Conservation (phyloP, 2,329 filamentous ascomycete species). For the Xylariaceae sp. region DNA sequence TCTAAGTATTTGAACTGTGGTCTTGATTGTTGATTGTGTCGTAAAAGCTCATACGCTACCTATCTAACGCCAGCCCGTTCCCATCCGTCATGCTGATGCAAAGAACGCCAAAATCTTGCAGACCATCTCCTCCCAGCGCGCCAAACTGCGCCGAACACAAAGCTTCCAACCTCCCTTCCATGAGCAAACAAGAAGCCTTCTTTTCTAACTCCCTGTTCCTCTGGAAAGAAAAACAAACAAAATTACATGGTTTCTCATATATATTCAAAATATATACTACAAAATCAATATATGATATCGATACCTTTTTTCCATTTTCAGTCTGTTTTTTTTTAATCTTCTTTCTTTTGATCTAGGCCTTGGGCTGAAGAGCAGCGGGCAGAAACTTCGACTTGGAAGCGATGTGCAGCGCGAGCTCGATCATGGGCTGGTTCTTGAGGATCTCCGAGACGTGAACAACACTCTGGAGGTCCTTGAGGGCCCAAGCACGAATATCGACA, state of each 20-base stretch:
- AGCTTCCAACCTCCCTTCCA: neutral
- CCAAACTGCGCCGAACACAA: neutral
- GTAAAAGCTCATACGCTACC: conserved; percentile 6
- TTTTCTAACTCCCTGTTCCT: too few relatives aligned
- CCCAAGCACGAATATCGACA: conserved; percentile 28
- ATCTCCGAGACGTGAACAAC: conserved; percentile 28
- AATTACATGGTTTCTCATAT: neutral
- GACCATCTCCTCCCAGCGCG: neutral
- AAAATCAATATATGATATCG: neutral
- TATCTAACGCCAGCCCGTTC: conserved; percentile 10
- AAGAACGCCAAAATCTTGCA: neutral
- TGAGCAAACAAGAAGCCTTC: too few relatives aligned
- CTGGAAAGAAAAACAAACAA: too few relatives aligned
- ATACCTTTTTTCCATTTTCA: neutral
- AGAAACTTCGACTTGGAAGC: conserved; percentile 28
- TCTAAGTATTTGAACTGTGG: conserved; percentile 18
- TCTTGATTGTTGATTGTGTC: conserved; percentile 10
- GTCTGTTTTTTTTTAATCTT: too few relatives aligned
- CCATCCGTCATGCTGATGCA: conserved; percentile 10
- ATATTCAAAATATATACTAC: neutral
- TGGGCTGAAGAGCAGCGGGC: conserved; percentile 21
- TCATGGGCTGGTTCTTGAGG: conserved; percentile 26
- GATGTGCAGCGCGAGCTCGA: conserved; percentile 25
- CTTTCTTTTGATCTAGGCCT: conserved; percentile 11
- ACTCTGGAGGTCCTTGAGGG: conserved; percentile 27